These are phyloP conservation scores for Notholithocarpus densiflorus DNA, from an alignment of 306 rosid genomes.

Conservation along the genomic window DNA sequence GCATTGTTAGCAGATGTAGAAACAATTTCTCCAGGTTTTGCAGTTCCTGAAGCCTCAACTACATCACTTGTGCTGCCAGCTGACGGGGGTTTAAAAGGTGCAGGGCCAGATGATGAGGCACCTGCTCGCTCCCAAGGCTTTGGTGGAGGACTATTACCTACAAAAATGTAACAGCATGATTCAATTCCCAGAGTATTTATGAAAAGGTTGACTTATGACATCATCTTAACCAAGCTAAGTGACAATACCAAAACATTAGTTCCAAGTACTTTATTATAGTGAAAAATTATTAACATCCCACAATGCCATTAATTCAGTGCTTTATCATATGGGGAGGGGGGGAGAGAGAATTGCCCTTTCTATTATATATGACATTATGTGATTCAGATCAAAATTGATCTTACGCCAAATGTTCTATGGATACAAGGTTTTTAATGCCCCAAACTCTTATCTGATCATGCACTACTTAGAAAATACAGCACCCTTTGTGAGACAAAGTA, in stretches of 20 bases:
- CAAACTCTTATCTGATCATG: neutral
- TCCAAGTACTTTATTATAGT: neutral
- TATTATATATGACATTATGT: neutral
- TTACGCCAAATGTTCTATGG: too few relatives aligned
- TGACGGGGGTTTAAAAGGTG: slow-evolving; percentile 87
- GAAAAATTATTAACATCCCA: neutral
- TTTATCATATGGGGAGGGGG: neutral
- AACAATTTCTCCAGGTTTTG: slow-evolving; percentile 92
- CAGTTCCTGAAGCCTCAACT: slow-evolving; percentile 97
- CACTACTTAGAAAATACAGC: neutral
- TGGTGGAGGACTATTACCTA: slow-evolving; percentile 76
- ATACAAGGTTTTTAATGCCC: too few relatives aligned
- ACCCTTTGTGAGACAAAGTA: neutral
- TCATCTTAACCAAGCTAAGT: neutral
- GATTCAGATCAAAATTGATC: neutral
- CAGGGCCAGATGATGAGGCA: slow-evolving; percentile 77
- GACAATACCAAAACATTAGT: neutral
- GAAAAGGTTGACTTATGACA: neutral
- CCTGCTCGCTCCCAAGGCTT: slow-evolving; percentile 96
- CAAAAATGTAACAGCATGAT: slow-evolving; percentile 21
- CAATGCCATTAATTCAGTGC: neutral
- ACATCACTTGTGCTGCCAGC: slow-evolving; percentile 81
- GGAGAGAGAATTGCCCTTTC: neutral
- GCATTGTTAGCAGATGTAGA: slow-evolving; percentile 50
- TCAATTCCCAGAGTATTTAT: neutral